Conservation (phyloP, 306 rosid genomes). For the Quillaja saponaria region DNA sequence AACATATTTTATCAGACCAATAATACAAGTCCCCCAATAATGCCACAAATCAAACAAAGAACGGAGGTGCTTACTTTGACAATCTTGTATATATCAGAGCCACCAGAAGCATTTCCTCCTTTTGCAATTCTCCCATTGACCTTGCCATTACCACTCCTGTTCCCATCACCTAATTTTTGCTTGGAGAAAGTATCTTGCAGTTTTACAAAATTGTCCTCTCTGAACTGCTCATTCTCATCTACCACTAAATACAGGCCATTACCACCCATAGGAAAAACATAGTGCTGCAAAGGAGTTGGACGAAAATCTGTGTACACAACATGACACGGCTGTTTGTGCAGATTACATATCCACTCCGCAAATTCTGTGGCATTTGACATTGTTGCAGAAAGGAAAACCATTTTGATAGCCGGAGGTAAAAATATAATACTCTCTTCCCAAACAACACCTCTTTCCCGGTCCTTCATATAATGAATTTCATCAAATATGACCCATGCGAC, state of each 20-base stretch:
- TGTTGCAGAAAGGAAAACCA: conserved; percentile 92
- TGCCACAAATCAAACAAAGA: too few relatives aligned
- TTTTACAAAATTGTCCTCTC: conserved; percentile 85
- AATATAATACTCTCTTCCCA: conserved; percentile 99
- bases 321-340: conserved; percentile 93
- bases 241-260: conserved; percentile 86
- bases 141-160: conserved; percentile 66
- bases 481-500: conserved; percentile 96
- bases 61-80: too few relatives aligned
- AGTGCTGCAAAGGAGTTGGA: conserved; percentile 97
- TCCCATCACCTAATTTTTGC: conserved; percentile 60
- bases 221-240: conserved; percentile 83
- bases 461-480: conserved; percentile 98
- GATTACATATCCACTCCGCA: conserved; percentile 92
- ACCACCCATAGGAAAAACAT: conserved; percentile 84
- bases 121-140: conserved; percentile 56
- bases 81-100: too few relatives aligned
- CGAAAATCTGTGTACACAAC: conserved; percentile 92
- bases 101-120: too few relatives aligned
- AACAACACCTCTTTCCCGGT: conserved; percentile 92
- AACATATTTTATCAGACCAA: too few relatives aligned
- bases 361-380: conserved; percentile 96
- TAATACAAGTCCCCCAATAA: too few relatives aligned
- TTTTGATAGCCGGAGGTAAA: conserved; percentile 88
- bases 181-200: conserved; percentile 66